phyloP scores from a whole-genome alignment of 495 filamentous ascomycete species.

The Ascobolus immersus region DNA sequence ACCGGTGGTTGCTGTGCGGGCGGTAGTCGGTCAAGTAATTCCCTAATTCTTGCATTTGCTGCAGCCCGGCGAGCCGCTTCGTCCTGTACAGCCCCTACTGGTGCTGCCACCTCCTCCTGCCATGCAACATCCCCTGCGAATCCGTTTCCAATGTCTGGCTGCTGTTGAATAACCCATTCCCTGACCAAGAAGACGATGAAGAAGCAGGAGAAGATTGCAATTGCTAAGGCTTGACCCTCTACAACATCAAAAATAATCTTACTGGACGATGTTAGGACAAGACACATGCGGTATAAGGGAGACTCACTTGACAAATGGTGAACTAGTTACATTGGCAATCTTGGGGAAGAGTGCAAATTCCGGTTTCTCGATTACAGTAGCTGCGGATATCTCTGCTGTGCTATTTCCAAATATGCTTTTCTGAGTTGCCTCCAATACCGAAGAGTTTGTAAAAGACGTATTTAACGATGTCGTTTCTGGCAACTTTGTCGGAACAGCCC shows the following conservation, averaged over 20 bases:
- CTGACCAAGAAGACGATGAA: slow-evolving; percentile 87
- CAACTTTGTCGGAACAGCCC: slow-evolving; percentile 22
- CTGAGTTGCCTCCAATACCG: slow-evolving; percentile 11
- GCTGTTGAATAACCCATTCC: slow-evolving; percentile 96
- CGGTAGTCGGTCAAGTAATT: too few species aligned
- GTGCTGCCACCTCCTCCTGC: slow-evolving; percentile 1
- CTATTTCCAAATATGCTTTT: not conserved
- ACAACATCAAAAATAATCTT: slow-evolving; percentile 55
- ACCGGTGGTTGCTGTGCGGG: too few species aligned
- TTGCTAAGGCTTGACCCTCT: slow-evolving; percentile 80
- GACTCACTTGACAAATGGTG: slow-evolving; percentile 36
- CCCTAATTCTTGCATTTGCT: too few species aligned
- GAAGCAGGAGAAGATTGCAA: slow-evolving; percentile 71
- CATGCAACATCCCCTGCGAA: slow-evolving; percentile 17
- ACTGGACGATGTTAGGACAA: too few species aligned
- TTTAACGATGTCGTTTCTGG: too few species aligned
- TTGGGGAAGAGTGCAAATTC: too few species aligned
- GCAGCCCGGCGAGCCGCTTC: too few species aligned
- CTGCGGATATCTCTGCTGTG: too few species aligned
- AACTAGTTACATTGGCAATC: slow-evolving; percentile 50
- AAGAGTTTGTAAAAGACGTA: slow-evolving; percentile 13
- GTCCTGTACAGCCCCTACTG: not conserved
- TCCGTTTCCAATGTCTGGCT: too few species aligned
- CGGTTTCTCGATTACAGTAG: too few species aligned
- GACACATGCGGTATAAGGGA: too few species aligned